phyloP scores from a whole-genome alignment of 176 grass and related monocot genomes.

The Typha latifolia region DNA sequence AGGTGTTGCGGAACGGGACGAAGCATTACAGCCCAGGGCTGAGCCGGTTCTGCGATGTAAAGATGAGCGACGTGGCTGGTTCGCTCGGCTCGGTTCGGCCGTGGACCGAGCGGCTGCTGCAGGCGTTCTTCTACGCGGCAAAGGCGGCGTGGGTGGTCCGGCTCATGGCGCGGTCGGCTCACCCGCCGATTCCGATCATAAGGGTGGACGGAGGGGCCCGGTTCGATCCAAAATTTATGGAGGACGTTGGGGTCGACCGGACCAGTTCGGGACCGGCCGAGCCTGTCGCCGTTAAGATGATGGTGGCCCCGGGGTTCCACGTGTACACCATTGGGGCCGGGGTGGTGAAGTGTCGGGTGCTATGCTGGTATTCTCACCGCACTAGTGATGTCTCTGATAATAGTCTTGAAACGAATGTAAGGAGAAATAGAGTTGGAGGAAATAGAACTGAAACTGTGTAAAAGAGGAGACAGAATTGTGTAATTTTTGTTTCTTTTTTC shows the following conservation, averaged over 20 bases:
- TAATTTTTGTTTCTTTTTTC: no score
- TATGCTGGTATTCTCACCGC: constrained; percentile 1
- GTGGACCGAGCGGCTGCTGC: constrained; percentile 23
- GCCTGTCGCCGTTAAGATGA: constrained; percentile 14
- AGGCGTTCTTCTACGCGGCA: constrained; percentile 27
- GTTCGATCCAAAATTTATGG: constrained; percentile 28
- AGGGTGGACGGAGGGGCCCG: constrained; percentile 14
- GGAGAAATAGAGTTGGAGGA: no score
- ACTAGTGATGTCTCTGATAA: no score
- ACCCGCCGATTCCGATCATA: constrained; percentile 22
- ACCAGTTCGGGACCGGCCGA: neutral
- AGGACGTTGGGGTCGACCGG: constrained; percentile 13
- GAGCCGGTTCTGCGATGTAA: constrained; percentile 28
- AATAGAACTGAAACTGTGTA: no score
- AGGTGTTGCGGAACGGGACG: constrained; percentile 25
- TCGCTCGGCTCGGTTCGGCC: constrained; percentile 17
- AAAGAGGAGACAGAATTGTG: no score
- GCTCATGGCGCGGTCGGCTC: constrained; percentile 22
- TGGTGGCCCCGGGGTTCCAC: constrained; percentile 26
- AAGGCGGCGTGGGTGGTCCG: constrained; percentile 24
- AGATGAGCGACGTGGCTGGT: constrained; percentile 28
- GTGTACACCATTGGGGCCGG: constrained; percentile 13
- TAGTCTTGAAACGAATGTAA: no score
- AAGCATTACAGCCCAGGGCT: constrained; percentile 22
- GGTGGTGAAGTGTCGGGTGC: constrained; percentile 26